Evolutionary conservation across 2,329 filamentous ascomycete species (phyloP).

Genomic region (Cryphonectria radicalis): DNA sequence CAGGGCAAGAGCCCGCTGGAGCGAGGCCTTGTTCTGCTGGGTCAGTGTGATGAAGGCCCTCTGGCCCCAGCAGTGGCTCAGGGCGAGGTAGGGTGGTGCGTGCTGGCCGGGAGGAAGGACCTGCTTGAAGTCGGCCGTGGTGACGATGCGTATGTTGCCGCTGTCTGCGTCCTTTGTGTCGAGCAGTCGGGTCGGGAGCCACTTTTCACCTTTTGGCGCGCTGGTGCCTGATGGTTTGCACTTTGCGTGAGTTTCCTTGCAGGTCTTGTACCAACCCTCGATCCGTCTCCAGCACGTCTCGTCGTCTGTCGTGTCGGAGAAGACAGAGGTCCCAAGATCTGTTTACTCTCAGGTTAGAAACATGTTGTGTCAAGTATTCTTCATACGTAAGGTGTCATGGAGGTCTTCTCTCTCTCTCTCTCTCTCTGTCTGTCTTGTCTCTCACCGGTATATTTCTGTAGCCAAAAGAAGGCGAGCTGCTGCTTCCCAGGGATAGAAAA

Average conservation of each 20-base stretch:
- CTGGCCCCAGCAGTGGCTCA: conserved; percentile 20
- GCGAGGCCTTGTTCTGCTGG: neutral
- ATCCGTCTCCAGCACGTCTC: conserved; percentile 11
- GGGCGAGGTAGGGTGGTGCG: neutral
- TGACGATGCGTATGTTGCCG: neutral
- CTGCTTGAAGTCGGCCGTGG: neutral
- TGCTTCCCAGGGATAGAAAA: neutral
- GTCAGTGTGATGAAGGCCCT: neutral
- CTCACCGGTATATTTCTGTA: conserved; percentile 1
- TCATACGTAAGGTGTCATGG: neutral
- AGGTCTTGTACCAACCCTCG: conserved; percentile 1
- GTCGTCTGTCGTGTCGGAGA: neutral
- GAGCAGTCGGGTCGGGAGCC: conserved; percentile 4
- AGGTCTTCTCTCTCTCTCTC: neutral
- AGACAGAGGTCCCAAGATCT: neutral
- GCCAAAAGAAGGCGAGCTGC: conserved; percentile 7
- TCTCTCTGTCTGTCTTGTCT: neutral
- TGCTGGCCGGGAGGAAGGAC: neutral
- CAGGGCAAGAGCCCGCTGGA: neutral
- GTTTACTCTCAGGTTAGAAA: neutral
- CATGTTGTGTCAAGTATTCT: neutral
- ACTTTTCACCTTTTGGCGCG: neutral
- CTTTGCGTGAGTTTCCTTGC: neutral
- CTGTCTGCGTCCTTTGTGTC: neutral
- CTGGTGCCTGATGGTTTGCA: neutral